Percentiles rank a stretch among this genome's conserved stretches.
Conservation (phyloP, 2,329 filamentous ascomycete species). For the Tolypocladium inflatum region DNA sequence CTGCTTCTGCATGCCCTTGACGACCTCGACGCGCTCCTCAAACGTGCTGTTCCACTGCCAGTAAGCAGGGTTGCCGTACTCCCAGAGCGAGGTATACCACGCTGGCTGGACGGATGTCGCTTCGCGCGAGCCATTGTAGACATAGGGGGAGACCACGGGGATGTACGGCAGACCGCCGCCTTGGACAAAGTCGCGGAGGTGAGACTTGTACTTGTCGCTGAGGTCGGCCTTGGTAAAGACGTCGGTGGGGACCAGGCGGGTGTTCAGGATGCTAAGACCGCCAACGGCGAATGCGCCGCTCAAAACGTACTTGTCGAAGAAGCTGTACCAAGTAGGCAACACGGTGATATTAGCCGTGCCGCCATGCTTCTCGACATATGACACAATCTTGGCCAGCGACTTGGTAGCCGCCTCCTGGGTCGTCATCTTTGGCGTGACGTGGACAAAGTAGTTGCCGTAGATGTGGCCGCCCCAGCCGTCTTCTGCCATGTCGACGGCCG, state of each 20-base stretch:
- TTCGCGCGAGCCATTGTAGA: not conserved
- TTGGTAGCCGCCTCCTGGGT: not conserved
- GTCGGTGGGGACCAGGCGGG: slow-evolving; percentile 3
- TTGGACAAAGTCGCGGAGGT: slow-evolving; percentile 4
- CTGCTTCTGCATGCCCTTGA: slow-evolving; percentile 10
- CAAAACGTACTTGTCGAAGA: slow-evolving; percentile 7
- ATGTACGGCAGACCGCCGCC: slow-evolving; percentile 6
- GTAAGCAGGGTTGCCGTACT: slow-evolving; percentile 3
- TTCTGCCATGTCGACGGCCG: slow-evolving; percentile 6
- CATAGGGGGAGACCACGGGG: slow-evolving; percentile 6
- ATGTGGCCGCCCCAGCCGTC: slow-evolving; percentile 11
- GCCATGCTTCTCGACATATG: not conserved
- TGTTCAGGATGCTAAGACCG: slow-evolving; percentile 5
- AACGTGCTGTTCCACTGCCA: slow-evolving; percentile 9
- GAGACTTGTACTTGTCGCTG: slow-evolving; percentile 1
- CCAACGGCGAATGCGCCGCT: slow-evolving; percentile 5
- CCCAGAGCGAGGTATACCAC: slow-evolving; percentile 10
- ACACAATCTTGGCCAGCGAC: slow-evolving; percentile 3
- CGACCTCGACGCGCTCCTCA: slow-evolving; percentile 1
- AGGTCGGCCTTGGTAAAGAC: slow-evolving; percentile 2
- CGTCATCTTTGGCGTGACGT: slow-evolving; percentile 3
- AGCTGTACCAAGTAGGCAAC: slow-evolving; percentile 3
- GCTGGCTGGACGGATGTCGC: slow-evolving; percentile 7
- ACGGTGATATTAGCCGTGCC: slow-evolving; percentile 4
- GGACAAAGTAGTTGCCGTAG: slow-evolving; percentile 7